Evolutionary conservation across 805 yeast species (phyloP), one percentile per base, ranked within the genome.

Genomic region (Wickerhamomyces strasburgensis): DNA sequence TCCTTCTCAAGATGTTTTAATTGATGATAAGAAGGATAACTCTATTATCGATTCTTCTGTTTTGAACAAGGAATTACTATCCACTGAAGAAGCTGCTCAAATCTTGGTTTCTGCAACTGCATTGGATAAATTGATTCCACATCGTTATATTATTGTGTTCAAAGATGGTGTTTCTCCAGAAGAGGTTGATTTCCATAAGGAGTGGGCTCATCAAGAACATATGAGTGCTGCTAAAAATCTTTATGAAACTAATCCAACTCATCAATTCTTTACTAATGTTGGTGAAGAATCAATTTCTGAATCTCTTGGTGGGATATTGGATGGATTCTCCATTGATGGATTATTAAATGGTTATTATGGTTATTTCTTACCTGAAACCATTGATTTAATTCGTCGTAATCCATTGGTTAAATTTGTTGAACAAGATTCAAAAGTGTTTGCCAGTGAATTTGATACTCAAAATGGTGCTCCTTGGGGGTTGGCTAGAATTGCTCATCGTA

Each of bases 391-490:
- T 52, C 77, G 88, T 48, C 65, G 73, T 46, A 76, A 71, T 58
- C 84, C 84, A 14, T 51, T 70, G 30, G 79, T 86, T 30, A 75
- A 75, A 34, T 78, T 73, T 56, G 80, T 86, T 42, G 96, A 86
- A 67, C 63, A 68, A 52, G 95, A 86, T 57, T 80, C 89, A 2
- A 61, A 69, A 44, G 95, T 86, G 37, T 64, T 68, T 44, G 76
- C 87, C 19, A 67, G 65, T 35, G 80, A 77, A 49, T 71, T 78
- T 35, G 74, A 78, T 43, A 72, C 75, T 42, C 93, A 87, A 66
- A 73, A 74, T 47, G 88, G 88, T 44, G 89, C 95, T 19, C 95
- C 96, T 32, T 88, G 96, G 96, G 96, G 96, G 52, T 73, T 88
- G 46, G 84, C 95, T 18, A 77, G 96, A 70, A 77, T 88, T 43